Conservation (phyloP, 257 asterid species). For the Scutellaria galericulata region DNA sequence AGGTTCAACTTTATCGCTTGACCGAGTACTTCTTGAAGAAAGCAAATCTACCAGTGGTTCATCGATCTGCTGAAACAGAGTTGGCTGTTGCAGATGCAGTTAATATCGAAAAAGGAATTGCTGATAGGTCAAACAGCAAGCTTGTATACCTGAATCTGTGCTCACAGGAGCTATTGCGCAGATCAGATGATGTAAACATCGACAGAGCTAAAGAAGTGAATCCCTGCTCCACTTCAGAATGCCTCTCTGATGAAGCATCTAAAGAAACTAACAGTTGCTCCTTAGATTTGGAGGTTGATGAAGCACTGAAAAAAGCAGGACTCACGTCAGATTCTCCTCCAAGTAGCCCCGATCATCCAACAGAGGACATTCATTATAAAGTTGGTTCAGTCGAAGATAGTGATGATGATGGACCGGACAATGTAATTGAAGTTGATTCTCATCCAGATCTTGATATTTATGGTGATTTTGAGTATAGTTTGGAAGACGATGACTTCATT, state of each 20-base stretch:
- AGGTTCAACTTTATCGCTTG: constrained; percentile 96
- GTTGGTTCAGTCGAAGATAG: constrained; percentile 42
- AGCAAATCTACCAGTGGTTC: constrained; percentile 57
- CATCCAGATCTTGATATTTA: constrained; percentile 87
- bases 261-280: constrained; percentile 44
- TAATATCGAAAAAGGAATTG: constrained; percentile 84
- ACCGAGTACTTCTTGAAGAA: constrained; percentile 83
- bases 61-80: constrained; percentile 86
- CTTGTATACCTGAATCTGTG: constrained; percentile 86
- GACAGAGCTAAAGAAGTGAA: constrained; percentile 47
- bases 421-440: constrained; percentile 71
- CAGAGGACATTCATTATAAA: constrained; percentile 45
- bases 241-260: constrained; percentile 40
- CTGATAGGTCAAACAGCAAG: constrained; percentile 90
- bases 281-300: constrained; percentile 60
- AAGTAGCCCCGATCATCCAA: constrained; percentile 61
- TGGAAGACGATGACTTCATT: constrained; percentile 86
- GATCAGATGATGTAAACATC: constrained; percentile 50
- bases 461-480: constrained; percentile 90
- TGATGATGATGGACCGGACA: constrained; percentile 67
- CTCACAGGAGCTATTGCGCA: constrained; percentile 78
- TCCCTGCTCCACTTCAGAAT: constrained; percentile 50
- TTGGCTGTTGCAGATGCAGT: constrained; percentile 96
- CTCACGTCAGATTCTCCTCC: constrained; percentile 95
- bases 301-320: constrained; percentile 85